Conservation (phyloP, 257 asterid genomes). For the Plantago ovata region DNA sequence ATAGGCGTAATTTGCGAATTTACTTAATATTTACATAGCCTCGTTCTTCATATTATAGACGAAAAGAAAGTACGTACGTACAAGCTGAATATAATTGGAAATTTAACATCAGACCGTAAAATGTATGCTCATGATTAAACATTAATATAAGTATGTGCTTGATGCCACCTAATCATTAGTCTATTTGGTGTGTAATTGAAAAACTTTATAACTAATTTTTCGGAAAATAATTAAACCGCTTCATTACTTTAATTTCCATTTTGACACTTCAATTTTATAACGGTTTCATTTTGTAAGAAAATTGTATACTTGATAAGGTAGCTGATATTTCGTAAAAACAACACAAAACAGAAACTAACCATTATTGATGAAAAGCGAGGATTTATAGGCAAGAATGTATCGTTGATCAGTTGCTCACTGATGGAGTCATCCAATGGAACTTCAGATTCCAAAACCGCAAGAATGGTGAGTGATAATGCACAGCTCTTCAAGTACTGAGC, state of each 20-base stretch:
- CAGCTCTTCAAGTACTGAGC: conserved; percentile 44
- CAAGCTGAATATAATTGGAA: too few species aligned
- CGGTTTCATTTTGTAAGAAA: not conserved
- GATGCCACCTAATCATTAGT: not conserved
- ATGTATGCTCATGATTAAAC: too few species aligned
- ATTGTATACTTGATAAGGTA: too few species aligned
- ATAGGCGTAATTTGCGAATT: too few species aligned
- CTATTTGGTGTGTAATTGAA: not conserved
- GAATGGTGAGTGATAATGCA: conserved; percentile 34
- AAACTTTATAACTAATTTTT: too few species aligned
- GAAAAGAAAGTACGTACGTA: too few species aligned
- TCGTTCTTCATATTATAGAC: too few species aligned
- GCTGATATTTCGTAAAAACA: not conserved
- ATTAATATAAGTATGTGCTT: not conserved
- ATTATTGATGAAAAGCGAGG: conserved; percentile 52
- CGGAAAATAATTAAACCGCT: too few species aligned
- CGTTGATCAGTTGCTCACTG: conserved; percentile 21
- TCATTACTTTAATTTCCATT: too few species aligned
- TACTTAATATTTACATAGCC: too few species aligned
- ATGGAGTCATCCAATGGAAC: conserved; percentile 33
- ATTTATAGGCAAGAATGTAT: conserved; percentile 43
- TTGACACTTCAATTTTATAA: not conserved
- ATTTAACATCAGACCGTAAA: too few species aligned
- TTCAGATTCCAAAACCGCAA: conserved; percentile 39
- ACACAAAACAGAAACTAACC: conserved; percentile 24